Percentiles rank a stretch among this genome's conserved stretches.
phyloP scores from a whole-genome alignment of 306 rosid species.

The Castanospermum australe region DNA sequence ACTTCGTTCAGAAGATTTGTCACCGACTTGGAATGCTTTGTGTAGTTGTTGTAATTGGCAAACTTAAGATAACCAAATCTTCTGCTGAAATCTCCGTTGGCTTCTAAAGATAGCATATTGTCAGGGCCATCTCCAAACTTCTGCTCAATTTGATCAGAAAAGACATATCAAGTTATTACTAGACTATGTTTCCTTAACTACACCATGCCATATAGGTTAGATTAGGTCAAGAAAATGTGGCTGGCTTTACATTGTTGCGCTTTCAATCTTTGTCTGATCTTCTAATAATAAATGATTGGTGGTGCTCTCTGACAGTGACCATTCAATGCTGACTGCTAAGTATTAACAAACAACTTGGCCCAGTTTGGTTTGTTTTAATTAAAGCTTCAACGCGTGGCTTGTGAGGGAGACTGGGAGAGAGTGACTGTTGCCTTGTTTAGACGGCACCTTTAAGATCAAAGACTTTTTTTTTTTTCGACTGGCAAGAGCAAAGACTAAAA shows the following conservation, averaged over 20 bases:
- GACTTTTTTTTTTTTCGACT: no score
- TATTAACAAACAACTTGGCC: background rate
- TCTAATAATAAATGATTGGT: background rate
- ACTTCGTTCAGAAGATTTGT: conserved; percentile 57
- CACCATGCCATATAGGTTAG: no score
- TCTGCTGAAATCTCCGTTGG: conserved; percentile 59
- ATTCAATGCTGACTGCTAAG: background rate
- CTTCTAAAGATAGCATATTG: conserved; percentile 50
- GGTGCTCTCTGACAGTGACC: background rate
- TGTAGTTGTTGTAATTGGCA: conserved; percentile 42
- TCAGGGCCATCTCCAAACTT: conserved; percentile 60
- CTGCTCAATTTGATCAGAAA: conserved; percentile 28
- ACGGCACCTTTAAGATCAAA: background rate
- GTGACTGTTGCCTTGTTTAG: background rate
- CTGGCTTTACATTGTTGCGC: background rate
- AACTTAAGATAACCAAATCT: conserved; percentile 48
- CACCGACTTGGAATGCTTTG: conserved; percentile 13
- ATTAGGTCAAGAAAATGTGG: no score
- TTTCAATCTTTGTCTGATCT: background rate
- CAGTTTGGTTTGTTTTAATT: background rate
- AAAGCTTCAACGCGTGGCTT: background rate
- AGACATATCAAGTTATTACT: background rate
- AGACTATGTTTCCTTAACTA: no score
- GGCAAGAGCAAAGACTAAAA: no score
- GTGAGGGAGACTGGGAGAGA: background rate